Evolutionary conservation across 169 alveolate species (phyloP), one percentile per base, ranked within the genome.

Genomic region (Condylostoma magnum): DNA sequence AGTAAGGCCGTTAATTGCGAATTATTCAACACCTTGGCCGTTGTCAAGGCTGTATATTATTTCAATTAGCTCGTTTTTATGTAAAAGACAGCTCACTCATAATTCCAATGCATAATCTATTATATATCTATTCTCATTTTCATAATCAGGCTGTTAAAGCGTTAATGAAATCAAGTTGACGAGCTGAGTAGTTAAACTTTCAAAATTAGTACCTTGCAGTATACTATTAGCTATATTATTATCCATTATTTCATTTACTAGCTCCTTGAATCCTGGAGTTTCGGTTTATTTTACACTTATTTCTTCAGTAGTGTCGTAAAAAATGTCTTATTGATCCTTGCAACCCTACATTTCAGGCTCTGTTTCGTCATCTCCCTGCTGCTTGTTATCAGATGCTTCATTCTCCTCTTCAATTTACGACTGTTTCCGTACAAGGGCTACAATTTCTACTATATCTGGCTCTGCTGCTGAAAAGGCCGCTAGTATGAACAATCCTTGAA

Each of bases 381-480:
- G 18, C 28, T 67, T 69, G 38, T 73, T 80, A 5, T 47, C 50
- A 53, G 28, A 47, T 63, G 43, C 58, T 58, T 47, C 53, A 27
- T 28, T 47, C 37, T 69, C 70, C 65, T 69, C 36, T 22, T n/a
- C 20, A 8, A 22, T 63, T 51, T 22, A 27, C 33, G 78, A 54
- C 37, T 60, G 51, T 65, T 71, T 69, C 73, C 65, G 57, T 12
- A 81, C 85, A 12, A 86, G 77, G 31, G 69, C 37, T 2, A 82
- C 65, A 1, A 74, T 60, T n/a, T 74, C 86, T 52, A 53, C 68
- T 0, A 82, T 63, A 6, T 67, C 55, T 30, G 79, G 67, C 36
- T 69, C 77, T 38, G 51, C 41, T 22, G 85, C 77, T 0, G 78
- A 41, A 53, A 82, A 89, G 4, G 92, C 92, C 1, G 92, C 86